Base-by-base conservation (phyloP, 179 eudicot genomes). In the Silene noctiflora region DNA sequence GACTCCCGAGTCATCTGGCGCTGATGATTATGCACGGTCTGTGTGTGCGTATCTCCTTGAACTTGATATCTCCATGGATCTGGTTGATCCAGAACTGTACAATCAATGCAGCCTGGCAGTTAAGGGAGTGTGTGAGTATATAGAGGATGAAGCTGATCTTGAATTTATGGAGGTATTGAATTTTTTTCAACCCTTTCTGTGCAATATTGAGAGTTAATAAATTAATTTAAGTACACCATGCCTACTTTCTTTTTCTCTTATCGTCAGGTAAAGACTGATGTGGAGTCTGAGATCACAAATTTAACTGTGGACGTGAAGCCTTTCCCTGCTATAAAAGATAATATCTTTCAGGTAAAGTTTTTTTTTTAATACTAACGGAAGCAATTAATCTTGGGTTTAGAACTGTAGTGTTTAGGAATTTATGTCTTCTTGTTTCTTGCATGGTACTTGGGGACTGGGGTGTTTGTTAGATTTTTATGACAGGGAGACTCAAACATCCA, bases 41-140 rank as follows among this genome's bases (percentile, higher is more conserved):
- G 78, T 78, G 79, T 83, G 81, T 80, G 77, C 84, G 74, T 94
- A 94, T 85, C 88, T 94, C 74, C 84, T 90, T 48, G 83, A 78
- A 84, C 88, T 94, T 76, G 98, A 92, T 75, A 84, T 94, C 72
- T 92, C 97, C n/a, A 79, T 84, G 19, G 91, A 89, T 76, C 89
- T 94, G 85, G 78, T 87, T 70, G 84, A 87, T 56, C 92, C 89
- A 21, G 98, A 89, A 68, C 55, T 94, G 71, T 92, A 85, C 82
- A 73, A 80, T 71, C 85, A 90, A 84, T 92, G 80, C 24, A 77
- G 76, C 77, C 78, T 94, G 72, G 83, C 79, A 75, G 84, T 76
- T 51, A 67, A 86, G 78, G 91, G 83, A 59, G 82, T 80, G 74
- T 75, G 63, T 72, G 75, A 77, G 11, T 53, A 25, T 74, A 53